Conservation (phyloP, 495 filamentous ascomycete species). For the Bombardia bombarda region DNA sequence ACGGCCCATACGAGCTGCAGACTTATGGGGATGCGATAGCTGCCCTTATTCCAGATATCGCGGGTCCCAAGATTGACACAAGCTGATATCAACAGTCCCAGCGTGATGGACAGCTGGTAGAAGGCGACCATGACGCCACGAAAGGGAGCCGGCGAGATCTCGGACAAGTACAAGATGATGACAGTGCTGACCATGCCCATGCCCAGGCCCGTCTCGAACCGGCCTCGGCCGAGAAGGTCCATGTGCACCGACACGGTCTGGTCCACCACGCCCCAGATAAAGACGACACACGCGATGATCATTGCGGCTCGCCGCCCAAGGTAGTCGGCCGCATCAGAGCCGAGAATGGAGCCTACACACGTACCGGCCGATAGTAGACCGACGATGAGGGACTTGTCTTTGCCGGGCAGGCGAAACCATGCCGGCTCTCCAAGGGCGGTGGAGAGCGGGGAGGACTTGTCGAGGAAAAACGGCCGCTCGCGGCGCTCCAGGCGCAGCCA, state of each 20-base stretch:
- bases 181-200: conserved; percentile 62
- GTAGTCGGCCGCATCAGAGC: conserved; percentile 59
- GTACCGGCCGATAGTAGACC: conserved; percentile 81
- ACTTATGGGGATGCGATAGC: conserved; percentile 72
- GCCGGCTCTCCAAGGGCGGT: neutral
- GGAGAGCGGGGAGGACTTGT: no score
- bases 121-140: conserved; percentile 69
- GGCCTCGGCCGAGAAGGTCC: conserved; percentile 61
- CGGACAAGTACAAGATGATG: conserved; percentile 65
- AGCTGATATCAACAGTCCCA: conserved; percentile 72
- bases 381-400: conserved; percentile 54
- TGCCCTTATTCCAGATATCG: conserved; percentile 51
- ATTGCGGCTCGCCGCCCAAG: conserved; percentile 67
- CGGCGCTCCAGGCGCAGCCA: conserved; percentile 1
- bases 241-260: conserved; percentile 59
- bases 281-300: conserved; percentile 54
- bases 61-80: conserved; percentile 67
- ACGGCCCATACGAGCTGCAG: conserved; percentile 73
- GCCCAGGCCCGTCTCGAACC: conserved; percentile 70
- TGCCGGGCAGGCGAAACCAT: conserved; percentile 2
- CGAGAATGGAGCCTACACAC: conserved; percentile 67
- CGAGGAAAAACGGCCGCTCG: conserved; percentile 2
- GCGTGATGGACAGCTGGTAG: conserved; percentile 75
- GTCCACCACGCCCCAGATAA: conserved; percentile 69
- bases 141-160: conserved; percentile 68